These are phyloP conservation scores for Blumeriella jaapii DNA, from an alignment of 2,329 filamentous ascomycete genomes.

Conservation along the genomic window DNA sequence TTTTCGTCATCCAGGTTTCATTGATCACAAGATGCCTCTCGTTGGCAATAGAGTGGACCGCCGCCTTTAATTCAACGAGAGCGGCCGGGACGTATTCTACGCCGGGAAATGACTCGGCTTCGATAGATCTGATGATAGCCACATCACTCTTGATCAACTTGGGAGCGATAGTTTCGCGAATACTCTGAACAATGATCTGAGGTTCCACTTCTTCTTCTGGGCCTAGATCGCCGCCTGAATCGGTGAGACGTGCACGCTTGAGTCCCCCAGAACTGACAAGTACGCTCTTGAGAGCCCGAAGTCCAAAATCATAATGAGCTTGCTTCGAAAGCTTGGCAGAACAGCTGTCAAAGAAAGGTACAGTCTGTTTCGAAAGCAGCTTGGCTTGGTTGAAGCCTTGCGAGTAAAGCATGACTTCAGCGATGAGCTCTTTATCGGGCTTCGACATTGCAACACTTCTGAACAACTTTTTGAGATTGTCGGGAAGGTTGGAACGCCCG, in stretches of 20 bases:
- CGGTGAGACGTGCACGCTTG: constrained; percentile 69
- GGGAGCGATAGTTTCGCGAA: constrained; percentile 94
- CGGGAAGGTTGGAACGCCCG: constrained; percentile 90
- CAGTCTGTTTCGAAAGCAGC: constrained; percentile 82
- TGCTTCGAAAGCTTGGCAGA: constrained; percentile 76
- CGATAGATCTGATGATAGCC: constrained; percentile 74
- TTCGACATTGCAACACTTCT: constrained; percentile 99
- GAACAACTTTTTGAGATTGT: constrained; percentile 99
- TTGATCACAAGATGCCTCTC: constrained; percentile 83
- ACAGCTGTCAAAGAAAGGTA: constrained; percentile 96
- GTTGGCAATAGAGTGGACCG: constrained; percentile 70
- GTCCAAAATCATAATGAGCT: constrained; percentile 96
- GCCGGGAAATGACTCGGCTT: constrained; percentile 79
- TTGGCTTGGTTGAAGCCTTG: constrained; percentile 98
- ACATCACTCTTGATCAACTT: constrained; percentile 93
- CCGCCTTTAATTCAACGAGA: constrained; percentile 64
- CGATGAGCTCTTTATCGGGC: constrained; percentile 97
- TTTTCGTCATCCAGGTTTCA: constrained; percentile 95
- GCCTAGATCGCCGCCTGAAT: constrained; percentile 42
- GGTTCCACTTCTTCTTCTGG: constrained; percentile 73
- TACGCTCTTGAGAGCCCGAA: constrained; percentile 96
- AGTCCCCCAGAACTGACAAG: constrained; percentile 94
- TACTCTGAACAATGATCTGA: constrained; percentile 96
- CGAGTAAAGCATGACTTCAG: constrained; percentile 99
- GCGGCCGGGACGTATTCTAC: constrained; percentile 88